These are phyloP conservation scores for Schoenoplectus triqueter DNA, from an alignment of 202 grass and related monocot species.

Conservation along the genomic window DNA sequence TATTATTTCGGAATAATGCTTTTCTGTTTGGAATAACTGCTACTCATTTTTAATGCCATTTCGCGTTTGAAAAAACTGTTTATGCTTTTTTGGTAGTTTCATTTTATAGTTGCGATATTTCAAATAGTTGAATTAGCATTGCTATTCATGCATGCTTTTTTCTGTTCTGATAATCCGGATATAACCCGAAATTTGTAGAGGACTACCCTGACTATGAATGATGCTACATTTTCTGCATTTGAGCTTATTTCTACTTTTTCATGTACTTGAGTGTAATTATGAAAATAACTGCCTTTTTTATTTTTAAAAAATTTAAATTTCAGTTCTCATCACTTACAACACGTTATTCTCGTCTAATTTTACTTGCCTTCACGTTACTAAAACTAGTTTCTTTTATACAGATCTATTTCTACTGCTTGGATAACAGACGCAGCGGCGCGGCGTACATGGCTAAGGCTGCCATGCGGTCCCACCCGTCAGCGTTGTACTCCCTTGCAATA, in stretches of 20 bases:
- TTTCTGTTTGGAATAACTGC: too few species aligned
- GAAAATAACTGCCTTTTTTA: not conserved
- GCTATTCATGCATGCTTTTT: too few species aligned
- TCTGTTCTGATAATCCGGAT: not conserved
- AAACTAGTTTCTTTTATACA: slow-evolving; percentile 28
- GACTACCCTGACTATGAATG: too few species aligned
- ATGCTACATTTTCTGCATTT: not conserved
- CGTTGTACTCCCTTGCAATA: slow-evolving; percentile 77
- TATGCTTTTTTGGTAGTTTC: too few species aligned
- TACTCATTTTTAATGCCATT: too few species aligned
- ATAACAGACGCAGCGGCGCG: slow-evolving; percentile 61
- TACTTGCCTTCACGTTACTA: not conserved
- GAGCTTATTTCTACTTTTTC: not conserved
- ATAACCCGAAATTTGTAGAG: not conserved
- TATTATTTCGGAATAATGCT: too few species aligned
- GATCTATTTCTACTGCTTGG: slow-evolving; percentile 83
- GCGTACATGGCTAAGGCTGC: slow-evolving; percentile 75
- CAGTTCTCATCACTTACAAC: not conserved
- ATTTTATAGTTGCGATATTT: too few species aligned
- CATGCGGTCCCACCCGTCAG: slow-evolving; percentile 65
- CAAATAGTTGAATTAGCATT: too few species aligned
- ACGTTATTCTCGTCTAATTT: not conserved
- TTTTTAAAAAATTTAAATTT: not conserved
- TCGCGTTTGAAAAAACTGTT: too few species aligned
- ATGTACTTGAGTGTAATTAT: not conserved